A percentile compares a stretch with the other conserved stretches of the same genome.
Evolutionary conservation across 139 green algal species (phyloP).

Genomic region (Dunaliella sp.): DNA sequence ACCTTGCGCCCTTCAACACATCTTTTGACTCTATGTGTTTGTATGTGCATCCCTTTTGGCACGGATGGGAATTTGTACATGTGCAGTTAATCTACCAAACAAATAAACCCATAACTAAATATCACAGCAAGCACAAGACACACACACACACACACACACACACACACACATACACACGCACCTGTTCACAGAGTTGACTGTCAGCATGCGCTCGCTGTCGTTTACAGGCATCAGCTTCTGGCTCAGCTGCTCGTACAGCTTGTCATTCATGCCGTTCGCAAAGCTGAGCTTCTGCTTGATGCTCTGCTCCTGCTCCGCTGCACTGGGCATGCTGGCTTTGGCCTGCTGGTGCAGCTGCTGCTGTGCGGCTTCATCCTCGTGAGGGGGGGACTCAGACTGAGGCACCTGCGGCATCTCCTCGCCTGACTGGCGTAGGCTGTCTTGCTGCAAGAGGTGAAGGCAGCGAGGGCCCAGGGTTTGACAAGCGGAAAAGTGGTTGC

Average conservation of each 20-base stretch:
- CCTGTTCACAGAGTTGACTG: slow-evolving; percentile 13
- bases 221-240: slow-evolving; percentile 32
- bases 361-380: background rate
- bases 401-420: background rate
- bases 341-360: background rate
- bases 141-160: background rate
- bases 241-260: slow-evolving; percentile 38
- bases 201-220: slow-evolving; percentile 16
- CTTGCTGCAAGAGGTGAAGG: background rate
- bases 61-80: too few species aligned
- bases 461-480: background rate
- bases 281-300: slow-evolving; percentile 32
- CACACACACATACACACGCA: background rate
- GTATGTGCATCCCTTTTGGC: too few species aligned
- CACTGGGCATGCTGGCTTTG: background rate
- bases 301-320: background rate
- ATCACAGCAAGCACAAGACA: background rate
- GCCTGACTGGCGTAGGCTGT: background rate
- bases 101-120: too few species aligned
- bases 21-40: too few species aligned
- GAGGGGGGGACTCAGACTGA: background rate
- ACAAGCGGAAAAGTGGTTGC: too few species aligned
- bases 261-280: slow-evolving; percentile 28
- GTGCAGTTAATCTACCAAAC: too few species aligned
- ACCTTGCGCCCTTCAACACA: too few species aligned